A percentile compares a stretch with the other conserved stretches of the same genome.
These are phyloP conservation scores for Trifolium fragiferum DNA, from an alignment of 306 rosid genomes.

Conservation along the genomic window DNA sequence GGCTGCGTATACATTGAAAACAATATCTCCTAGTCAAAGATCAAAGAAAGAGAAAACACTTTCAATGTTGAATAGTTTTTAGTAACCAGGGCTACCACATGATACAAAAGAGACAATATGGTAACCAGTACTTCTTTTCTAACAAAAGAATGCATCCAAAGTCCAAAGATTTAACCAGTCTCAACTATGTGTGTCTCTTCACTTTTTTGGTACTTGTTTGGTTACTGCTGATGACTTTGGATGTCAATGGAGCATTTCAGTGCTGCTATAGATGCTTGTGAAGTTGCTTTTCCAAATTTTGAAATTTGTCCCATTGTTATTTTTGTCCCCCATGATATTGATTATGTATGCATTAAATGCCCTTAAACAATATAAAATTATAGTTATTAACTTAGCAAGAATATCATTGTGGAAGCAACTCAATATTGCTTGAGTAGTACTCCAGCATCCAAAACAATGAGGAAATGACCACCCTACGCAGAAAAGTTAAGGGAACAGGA, in stretches of 20 bases:
- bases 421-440: constrained; percentile 13
- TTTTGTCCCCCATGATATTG: not conserved
- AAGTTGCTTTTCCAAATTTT: constrained; percentile 24
- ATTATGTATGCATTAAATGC: constrained; percentile 30
- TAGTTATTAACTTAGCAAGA: constrained; percentile 26
- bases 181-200: not conserved
- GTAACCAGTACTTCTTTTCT: not conserved
- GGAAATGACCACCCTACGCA: constrained; percentile 36
- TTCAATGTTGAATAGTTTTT: constrained; percentile 21
- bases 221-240: constrained; percentile 17
- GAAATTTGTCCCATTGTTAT: constrained; percentile 15
- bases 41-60: not conserved
- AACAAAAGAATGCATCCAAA: constrained; percentile 26
- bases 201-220: constrained; percentile 9
- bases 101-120: constrained; percentile 14
- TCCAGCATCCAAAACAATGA: constrained; percentile 30
- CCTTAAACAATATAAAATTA: constrained; percentile 19
- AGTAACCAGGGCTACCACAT: constrained; percentile 12
- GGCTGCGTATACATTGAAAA: constrained; percentile 31
- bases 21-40: constrained; percentile 1
- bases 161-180: constrained; percentile 24
- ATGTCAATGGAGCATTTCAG: constrained; percentile 33
- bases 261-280: constrained; percentile 25
- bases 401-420: constrained; percentile 33
- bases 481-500: constrained; percentile 30